Percentiles rank a stretch among this genome's conserved stretches.
Conservation (phyloP, 768 basidiomycete genomes). For the Amanita fuliginea region DNA sequence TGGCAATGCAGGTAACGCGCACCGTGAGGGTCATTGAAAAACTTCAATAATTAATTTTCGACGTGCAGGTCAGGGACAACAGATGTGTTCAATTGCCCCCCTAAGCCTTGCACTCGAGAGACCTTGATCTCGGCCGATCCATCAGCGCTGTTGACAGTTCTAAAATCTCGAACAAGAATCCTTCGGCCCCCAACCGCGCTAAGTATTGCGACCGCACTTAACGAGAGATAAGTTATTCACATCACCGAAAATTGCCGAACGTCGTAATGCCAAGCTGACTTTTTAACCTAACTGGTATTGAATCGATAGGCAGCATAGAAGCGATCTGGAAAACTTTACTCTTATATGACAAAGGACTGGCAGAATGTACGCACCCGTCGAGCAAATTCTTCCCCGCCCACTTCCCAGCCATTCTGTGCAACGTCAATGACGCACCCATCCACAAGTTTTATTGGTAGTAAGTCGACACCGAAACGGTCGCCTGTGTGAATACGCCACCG, state of each 20-base stretch:
- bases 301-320: constrained; percentile 23
- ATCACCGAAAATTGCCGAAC: constrained; percentile 4
- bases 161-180: neutral
- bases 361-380: constrained; percentile 35
- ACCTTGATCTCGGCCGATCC: neutral
- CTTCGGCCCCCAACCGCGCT: no score
- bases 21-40: constrained; percentile 35
- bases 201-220: no score
- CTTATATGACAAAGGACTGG: neutral
- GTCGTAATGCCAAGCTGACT: constrained; percentile 10
- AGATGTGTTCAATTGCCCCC: neutral
- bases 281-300: constrained; percentile 17
- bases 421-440: constrained; percentile 50
- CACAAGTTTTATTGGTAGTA: constrained; percentile 45
- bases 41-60: constrained; percentile 43
- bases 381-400: constrained; percentile 63
- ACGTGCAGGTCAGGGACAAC: neutral
- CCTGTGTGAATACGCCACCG: constrained; percentile 68
- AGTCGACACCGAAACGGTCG: constrained; percentile 44
- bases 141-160: neutral
- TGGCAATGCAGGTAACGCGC: constrained; percentile 9
- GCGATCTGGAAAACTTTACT: constrained; percentile 18
- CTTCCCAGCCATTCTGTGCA: constrained; percentile 76
- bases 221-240: neutral
- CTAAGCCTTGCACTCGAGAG: constrained; percentile 1